Conservation (phyloP, 2,329 filamentous ascomycete species). For the Aspergillus terreus region DNA sequence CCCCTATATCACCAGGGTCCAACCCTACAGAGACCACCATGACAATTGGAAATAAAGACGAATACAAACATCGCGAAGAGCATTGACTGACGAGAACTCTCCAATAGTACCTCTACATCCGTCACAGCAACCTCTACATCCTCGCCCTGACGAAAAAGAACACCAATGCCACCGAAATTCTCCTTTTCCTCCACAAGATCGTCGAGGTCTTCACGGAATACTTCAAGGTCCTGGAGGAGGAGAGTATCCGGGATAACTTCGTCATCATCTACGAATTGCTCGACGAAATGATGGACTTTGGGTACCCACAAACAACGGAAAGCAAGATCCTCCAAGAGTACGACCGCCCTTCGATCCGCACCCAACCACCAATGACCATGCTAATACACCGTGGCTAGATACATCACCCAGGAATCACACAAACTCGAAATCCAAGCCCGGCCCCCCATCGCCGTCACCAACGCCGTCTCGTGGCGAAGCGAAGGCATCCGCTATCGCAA, state of each 20-base stretch:
- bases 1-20: background rate
- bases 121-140: slow-evolving; percentile 98
- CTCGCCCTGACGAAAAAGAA: slow-evolving; percentile 97
- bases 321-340: slow-evolving; percentile 95
- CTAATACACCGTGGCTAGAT: slow-evolving; percentile 42
- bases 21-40: background rate
- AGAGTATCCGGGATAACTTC: slow-evolving; percentile 98
- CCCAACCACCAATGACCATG: background rate
- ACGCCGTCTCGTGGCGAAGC: slow-evolving; percentile 95
- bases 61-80: background rate
- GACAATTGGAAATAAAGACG: too few relatives aligned
- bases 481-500: slow-evolving; percentile 98
- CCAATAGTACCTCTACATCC: slow-evolving; percentile 89
- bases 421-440: slow-evolving; percentile 96
- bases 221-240: slow-evolving; percentile 98
- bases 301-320: slow-evolving; percentile 97
- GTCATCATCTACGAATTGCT: slow-evolving; percentile 98
- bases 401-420: slow-evolving; percentile 98
- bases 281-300: slow-evolving; percentile 99
- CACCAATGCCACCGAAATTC: slow-evolving; percentile 96
- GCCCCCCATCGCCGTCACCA: slow-evolving; percentile 95
- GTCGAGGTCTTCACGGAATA: slow-evolving; percentile 99
- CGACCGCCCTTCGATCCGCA: slow-evolving; percentile 3
- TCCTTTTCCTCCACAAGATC: slow-evolving; percentile 95
- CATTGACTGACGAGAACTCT: background rate